Evolutionary conservation across 208 protist species (phyloP).

Genomic region (Histomonas meleagridis): DNA sequence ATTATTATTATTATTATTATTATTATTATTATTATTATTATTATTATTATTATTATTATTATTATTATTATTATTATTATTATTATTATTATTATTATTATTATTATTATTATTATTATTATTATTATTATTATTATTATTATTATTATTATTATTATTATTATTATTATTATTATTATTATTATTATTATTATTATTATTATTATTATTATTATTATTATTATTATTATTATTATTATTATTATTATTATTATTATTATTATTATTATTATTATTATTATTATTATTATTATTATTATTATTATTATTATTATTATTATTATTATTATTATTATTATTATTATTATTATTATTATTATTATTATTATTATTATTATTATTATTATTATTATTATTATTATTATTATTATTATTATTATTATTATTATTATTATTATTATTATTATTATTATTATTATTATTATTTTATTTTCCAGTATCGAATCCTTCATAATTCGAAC

Average conservation of each 20-base stretch:
- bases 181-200: neutral
- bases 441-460: neutral
- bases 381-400: neutral
- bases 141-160: neutral
- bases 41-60: neutral
- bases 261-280: neutral
- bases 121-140: neutral
- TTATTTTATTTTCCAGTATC: neutral
- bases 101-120: neutral
- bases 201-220: neutral
- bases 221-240: neutral
- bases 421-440: too few species aligned
- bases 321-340: neutral
- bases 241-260: neutral
- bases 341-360: neutral
- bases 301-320: neutral
- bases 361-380: neutral
- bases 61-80: neutral
- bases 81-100: neutral
- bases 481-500: neutral
- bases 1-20: neutral
- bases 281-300: neutral
- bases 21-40: neutral
- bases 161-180: neutral
- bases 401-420: neutral